Conservation (phyloP, 2,329 filamentous ascomycete genomes). For the Plectosphaerella sp. region DNA sequence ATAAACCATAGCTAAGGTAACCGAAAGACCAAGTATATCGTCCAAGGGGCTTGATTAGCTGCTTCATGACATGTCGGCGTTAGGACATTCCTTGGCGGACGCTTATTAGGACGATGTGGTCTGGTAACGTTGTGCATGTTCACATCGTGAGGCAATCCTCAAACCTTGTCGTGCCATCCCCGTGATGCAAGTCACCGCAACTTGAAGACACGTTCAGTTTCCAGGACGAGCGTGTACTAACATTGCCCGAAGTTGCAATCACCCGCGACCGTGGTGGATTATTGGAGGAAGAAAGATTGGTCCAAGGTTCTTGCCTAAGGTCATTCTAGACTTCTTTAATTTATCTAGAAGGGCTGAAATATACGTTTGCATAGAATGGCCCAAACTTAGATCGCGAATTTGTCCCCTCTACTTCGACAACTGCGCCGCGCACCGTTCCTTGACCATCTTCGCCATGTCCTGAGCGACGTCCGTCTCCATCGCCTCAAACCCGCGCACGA, state of each 20-base stretch:
- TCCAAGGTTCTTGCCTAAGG: background rate
- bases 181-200: conserved; percentile 7
- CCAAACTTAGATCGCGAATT: background rate
- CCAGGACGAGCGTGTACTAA: background rate
- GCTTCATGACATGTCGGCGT: too few relatives aligned
- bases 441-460: conserved; percentile 26
- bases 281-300: conserved; percentile 9
- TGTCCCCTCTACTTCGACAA: background rate
- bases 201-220: too few relatives aligned
- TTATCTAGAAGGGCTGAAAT: too few relatives aligned
- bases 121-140: too few relatives aligned
- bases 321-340: too few relatives aligned
- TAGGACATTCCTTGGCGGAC: too few relatives aligned
- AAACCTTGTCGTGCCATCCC: background rate
- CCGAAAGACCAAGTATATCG: too few relatives aligned
- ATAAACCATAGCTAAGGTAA: too few relatives aligned
- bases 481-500: conserved; percentile 49
- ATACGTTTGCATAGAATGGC: too few relatives aligned
- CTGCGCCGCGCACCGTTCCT: conserved; percentile 16
- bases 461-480: conserved; percentile 23
- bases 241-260: conserved; percentile 2
- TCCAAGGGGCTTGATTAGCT: too few relatives aligned
- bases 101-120: too few relatives aligned
- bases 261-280: conserved; percentile 1
- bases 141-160: too few relatives aligned